Base-by-base conservation (phyloP, 2,329 filamentous ascomycete species). In the Botrytis cinerea region DNA sequence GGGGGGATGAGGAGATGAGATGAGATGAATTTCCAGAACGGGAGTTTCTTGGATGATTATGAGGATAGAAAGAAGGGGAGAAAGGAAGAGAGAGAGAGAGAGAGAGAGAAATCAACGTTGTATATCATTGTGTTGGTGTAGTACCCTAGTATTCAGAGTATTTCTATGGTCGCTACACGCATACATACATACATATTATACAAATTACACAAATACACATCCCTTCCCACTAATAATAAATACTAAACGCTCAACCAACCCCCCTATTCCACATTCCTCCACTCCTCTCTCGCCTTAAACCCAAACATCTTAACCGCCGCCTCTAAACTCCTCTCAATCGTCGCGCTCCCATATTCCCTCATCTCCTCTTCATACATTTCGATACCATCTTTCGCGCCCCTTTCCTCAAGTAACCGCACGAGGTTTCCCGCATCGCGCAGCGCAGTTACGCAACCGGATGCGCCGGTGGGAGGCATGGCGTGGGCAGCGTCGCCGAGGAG, bases 241-340 rank as follows among this genome's bases (percentile, higher is more conserved):
- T 35, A 35, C 28, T 60, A 18, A 22, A 32, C 0, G 5, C 4
- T 8, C 18, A 25, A 10, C 51, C 51, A 22, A 22, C 14, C 20
- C 12, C 25, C 35, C 25, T 40, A 35, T 9, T 61, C 32, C 20
- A 40, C 59, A 14, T 32, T 32, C 9, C 1, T 32, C 22, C 48
- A 38, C 59, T 61, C 59, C 32, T 32, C 22, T 61, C 59, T 40
- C 59, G 59, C 20, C 20, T 45, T 64, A 22, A 64, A 64, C 10
- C 38, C 61, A 64, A 64, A 64, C 25, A 46, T 46, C 18, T 45
- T 10, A 18, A 64, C 25, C 6, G 38, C 61, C 1, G 40, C 61
- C 10, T 64, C 61, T 10, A 64, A 46, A 32, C 61, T 64, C 61
- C 14, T 64, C 48, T 46, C 61, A 45, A 64, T 64, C 25, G 25